Evolutionary conservation across 176 grass and related monocot species (phyloP).

Genomic region (bread wheat (Triticum aestivum)): IWGSC_CS_RefSeq_v2.1 NC_057807.1:595298948-595299447

Average conservation of each 20-base stretch:
- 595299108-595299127: neutral
- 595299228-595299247: neutral
- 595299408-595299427: neutral
- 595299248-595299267: neutral
- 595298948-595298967: neutral
- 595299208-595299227: neutral
- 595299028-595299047: neutral
- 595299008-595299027: neutral
- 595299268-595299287: neutral
- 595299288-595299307: neutral
- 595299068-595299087: constrained; percentile 10
- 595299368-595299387: neutral
- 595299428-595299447: neutral
- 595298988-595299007: neutral
- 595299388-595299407: neutral
- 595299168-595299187: neutral
- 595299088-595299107: neutral
- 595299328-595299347: constrained; percentile 1
- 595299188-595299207: neutral
- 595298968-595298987: neutral
- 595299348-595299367: neutral
- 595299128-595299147: neutral
- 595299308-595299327: neutral
- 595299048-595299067: constrained; percentile 8
- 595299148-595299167: constrained; percentile 31